Conservation (phyloP, 1,139 yeast species). For the Suhomyces bribrorum region DNA sequence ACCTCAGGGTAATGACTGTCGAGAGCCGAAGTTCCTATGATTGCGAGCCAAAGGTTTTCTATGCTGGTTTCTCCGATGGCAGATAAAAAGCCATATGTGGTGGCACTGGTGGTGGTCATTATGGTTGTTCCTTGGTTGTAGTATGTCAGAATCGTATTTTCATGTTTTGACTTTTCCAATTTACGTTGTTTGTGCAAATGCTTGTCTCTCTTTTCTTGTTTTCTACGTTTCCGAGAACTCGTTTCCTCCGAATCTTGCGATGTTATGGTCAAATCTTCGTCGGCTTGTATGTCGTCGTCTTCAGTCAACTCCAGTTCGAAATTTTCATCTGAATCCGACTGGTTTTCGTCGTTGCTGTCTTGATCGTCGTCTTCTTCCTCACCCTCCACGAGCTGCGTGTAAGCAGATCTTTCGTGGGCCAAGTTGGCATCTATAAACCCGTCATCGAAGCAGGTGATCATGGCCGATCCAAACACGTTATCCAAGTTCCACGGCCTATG, state of each 20-base stretch:
- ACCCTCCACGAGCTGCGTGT: slow-evolving; percentile 45
- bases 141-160: slow-evolving; percentile 68
- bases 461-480: slow-evolving; percentile 83
- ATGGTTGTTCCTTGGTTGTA: slow-evolving; percentile 82
- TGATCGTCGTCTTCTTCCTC: slow-evolving; percentile 35
- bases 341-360: slow-evolving; percentile 31
- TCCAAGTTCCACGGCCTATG: slow-evolving; percentile 97
- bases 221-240: slow-evolving; percentile 32
- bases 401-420: slow-evolving; percentile 55
- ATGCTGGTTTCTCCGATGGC: slow-evolving; percentile 62
- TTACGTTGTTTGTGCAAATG: slow-evolving; percentile 34
- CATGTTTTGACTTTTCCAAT: slow-evolving; percentile 43
- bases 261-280: slow-evolving; percentile 25
- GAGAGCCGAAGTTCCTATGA: slow-evolving; percentile 84
- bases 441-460: slow-evolving; percentile 84
- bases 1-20: slow-evolving; percentile 76
- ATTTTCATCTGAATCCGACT: slow-evolving; percentile 23
- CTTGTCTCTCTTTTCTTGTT: slow-evolving; percentile 29
- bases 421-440: slow-evolving; percentile 67
- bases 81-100: slow-evolving; percentile 76
- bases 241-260: slow-evolving; percentile 40
- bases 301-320: slow-evolving; percentile 27
- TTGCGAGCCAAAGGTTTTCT: slow-evolving; percentile 80
- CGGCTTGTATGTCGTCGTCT: slow-evolving; percentile 27
- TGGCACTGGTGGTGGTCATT: slow-evolving; percentile 73